Conservation (phyloP, 495 filamentous ascomycete species). For the Podospora comata region DNA sequence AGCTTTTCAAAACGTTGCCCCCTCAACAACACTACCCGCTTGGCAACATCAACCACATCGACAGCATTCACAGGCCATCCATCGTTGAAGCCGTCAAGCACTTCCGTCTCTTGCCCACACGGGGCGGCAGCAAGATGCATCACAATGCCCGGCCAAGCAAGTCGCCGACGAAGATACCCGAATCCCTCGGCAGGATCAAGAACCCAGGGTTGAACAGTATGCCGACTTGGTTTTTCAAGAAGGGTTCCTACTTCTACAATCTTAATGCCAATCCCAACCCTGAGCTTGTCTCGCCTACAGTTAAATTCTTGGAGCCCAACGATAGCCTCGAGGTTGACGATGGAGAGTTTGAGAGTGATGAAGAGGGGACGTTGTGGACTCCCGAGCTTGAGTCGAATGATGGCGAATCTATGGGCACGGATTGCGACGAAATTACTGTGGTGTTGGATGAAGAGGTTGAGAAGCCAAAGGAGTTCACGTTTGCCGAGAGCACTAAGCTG, state of each 20-base stretch:
- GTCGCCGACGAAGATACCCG: slow-evolving; percentile 24
- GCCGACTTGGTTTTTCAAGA: slow-evolving; percentile 25
- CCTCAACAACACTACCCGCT: neutral
- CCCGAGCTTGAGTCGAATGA: neutral
- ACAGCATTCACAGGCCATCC: slow-evolving; percentile 20
- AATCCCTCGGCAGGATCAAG: slow-evolving; percentile 24
- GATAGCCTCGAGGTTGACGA: slow-evolving; percentile 24
- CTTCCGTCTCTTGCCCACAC: slow-evolving; percentile 30
- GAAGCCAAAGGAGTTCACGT: slow-evolving; percentile 12
- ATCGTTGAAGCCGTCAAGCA: slow-evolving; percentile 32
- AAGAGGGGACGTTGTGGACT: neutral
- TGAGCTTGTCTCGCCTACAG: neutral
- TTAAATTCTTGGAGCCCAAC: slow-evolving; percentile 32
- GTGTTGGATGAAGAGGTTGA: neutral
- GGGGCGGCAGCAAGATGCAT: slow-evolving; percentile 12
- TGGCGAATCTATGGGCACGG: neutral
- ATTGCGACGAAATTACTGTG: neutral
- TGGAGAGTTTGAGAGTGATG: neutral
- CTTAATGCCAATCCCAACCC: neutral
- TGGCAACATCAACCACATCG: neutral
- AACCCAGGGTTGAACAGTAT: slow-evolving; percentile 35
- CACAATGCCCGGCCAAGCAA: slow-evolving; percentile 7
- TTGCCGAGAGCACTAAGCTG: slow-evolving; percentile 18
- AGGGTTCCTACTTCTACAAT: neutral
- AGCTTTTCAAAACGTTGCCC: slow-evolving; percentile 1